Evolutionary conservation across 2,329 filamentous ascomycete genomes (phyloP).

Genomic region (Pezicula carpinea): DNA sequence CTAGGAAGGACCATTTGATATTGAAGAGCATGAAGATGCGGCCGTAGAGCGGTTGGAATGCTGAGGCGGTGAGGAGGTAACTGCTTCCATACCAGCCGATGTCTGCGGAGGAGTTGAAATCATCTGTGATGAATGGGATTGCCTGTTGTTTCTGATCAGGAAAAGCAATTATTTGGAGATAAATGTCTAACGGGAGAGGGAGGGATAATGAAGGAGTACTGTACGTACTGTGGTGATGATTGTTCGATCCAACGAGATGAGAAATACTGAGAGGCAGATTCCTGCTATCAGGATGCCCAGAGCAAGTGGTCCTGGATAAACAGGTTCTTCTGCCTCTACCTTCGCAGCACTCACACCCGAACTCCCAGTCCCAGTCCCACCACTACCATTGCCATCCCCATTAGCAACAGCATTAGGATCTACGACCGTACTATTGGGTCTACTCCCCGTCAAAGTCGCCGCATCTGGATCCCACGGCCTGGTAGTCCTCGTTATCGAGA

Average conservation of each 20-base stretch:
- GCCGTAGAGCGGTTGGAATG: slow-evolving; percentile 19
- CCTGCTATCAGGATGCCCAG: slow-evolving; percentile 23
- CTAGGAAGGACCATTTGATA: slow-evolving; percentile 23
- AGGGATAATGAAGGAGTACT: background rate
- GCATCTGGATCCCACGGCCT: slow-evolving; percentile 7
- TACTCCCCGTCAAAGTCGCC: background rate
- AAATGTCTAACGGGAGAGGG: background rate
- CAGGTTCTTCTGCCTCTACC: slow-evolving; percentile 5
- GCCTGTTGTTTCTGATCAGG: slow-evolving; percentile 27
- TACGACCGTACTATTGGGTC: background rate
- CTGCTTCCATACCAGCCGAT: slow-evolving; percentile 33
- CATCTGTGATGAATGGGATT: slow-evolving; percentile 34
- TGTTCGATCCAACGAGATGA: slow-evolving; percentile 23
- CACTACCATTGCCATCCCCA: background rate
- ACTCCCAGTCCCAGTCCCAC: background rate
- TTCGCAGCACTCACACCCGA: background rate
- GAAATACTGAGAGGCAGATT: slow-evolving; percentile 25
- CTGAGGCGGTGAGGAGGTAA: slow-evolving; percentile 31
- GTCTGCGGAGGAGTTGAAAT: slow-evolving; percentile 31
- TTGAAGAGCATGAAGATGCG: slow-evolving; percentile 16
- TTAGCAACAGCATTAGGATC: background rate
- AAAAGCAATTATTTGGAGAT: too few relatives aligned
- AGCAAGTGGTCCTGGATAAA: slow-evolving; percentile 20
- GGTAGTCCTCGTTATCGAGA: slow-evolving; percentile 9
- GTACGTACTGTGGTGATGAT: slow-evolving; percentile 20